Conservation (phyloP, 1,284 basidiomycete genomes). For the Meripilus lineatus region DNA sequence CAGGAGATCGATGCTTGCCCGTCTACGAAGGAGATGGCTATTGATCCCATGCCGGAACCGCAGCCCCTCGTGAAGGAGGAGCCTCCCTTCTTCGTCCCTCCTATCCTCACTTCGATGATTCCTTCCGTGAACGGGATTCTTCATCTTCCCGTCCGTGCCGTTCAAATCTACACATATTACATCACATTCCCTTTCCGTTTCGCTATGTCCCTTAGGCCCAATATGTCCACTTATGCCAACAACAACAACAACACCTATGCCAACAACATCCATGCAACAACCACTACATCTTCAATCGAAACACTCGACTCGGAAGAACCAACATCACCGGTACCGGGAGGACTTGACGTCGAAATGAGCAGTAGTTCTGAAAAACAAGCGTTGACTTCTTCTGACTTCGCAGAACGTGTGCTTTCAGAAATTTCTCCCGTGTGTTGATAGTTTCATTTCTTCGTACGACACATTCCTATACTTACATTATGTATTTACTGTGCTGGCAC, state of each 20-base stretch:
- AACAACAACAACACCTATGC: slow-evolving; percentile 7
- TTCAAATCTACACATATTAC: slow-evolving; percentile 25
- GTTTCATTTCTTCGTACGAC: slow-evolving; percentile 32
- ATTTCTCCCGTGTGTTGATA: slow-evolving; percentile 48
- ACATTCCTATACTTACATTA: slow-evolving; percentile 38
- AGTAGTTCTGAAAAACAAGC: too few species aligned
- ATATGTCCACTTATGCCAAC: slow-evolving; percentile 6
- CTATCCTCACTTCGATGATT: slow-evolving; percentile 14
- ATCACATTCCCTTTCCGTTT: slow-evolving; percentile 24
- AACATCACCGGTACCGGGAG: too few species aligned
- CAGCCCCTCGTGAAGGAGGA: too few species aligned
- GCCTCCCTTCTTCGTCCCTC: slow-evolving; percentile 8
- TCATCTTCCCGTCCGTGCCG: slow-evolving; percentile 23
- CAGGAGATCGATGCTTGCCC: slow-evolving; percentile 20
- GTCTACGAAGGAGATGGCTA: slow-evolving; percentile 19
- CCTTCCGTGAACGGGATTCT: slow-evolving; percentile 20
- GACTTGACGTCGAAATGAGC: too few species aligned
- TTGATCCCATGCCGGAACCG: slow-evolving; percentile 11
- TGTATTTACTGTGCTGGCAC: slow-evolving; percentile 36
- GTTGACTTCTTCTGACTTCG: too few species aligned
- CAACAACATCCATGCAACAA: slow-evolving; percentile 7
- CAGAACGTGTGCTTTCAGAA: slow-evolving; percentile 19
- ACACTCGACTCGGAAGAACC: background rate
- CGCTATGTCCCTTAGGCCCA: slow-evolving; percentile 25
- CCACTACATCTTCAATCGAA: slow-evolving; percentile 1